phyloP scores from a whole-genome alignment of 805 yeast genomes.

The Starmerella bombi region DNA sequence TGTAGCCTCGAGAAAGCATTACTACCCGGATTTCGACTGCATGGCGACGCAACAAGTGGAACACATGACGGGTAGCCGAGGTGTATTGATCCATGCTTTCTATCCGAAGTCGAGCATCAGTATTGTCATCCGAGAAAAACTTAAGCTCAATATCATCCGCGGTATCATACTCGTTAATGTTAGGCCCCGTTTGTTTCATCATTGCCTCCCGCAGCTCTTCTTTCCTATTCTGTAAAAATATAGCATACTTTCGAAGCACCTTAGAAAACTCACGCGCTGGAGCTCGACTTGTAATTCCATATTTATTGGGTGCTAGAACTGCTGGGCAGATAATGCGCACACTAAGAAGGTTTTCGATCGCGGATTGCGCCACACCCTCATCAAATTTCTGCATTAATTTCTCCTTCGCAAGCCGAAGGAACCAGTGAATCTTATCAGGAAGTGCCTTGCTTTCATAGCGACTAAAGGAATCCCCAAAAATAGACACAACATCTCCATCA shows the following conservation, averaged over 20 bases:
- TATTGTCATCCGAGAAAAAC: too few species aligned
- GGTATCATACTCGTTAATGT: neutral
- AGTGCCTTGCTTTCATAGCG: neutral
- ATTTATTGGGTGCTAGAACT: constrained; percentile 2
- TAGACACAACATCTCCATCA: neutral
- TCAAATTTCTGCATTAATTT: neutral
- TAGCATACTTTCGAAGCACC: constrained; percentile 2
- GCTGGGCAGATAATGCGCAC: constrained; percentile 8
- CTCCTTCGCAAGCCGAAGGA: neutral
- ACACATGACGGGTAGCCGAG: constrained; percentile 6
- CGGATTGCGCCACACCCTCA: neutral
- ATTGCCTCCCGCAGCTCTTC: neutral
- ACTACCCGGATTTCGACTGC: constrained; percentile 9
- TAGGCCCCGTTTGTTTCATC: neutral
- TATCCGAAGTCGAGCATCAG: neutral
- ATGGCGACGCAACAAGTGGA: constrained; percentile 4
- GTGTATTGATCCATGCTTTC: neutral
- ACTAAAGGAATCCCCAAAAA: neutral
- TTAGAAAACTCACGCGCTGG: constrained; percentile 1
- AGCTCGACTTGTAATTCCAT: constrained; percentile 1
- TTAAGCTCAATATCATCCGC: neutral
- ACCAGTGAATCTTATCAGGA: constrained; percentile 1
- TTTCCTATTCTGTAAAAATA: constrained; percentile 1
- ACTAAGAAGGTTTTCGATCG: neutral
- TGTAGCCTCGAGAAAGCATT: constrained; percentile 3